Evolutionary conservation across 768 basidiomycete species (phyloP), one percentile per base, ranked within the genome.

Genomic region (Dacryopinax spathularia): DNA sequence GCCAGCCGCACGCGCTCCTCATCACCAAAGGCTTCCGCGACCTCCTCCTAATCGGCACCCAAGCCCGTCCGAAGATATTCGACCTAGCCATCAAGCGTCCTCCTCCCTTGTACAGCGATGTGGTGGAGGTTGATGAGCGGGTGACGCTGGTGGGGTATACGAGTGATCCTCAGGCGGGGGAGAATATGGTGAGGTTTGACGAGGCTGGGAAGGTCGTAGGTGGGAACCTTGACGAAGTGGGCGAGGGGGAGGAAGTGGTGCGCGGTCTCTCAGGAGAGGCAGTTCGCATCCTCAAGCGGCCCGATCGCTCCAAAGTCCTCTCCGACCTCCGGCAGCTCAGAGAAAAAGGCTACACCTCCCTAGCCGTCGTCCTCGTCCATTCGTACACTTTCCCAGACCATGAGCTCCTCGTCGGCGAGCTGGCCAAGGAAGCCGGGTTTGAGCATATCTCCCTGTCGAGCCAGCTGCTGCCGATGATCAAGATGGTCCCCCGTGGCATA

Each of bases 81-180:
- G 94, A 96, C 73, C 80, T 98, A 27, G 89, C 94, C 69, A 94
- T 97, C 72, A 82, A 85, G 27, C 83, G 90, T 10, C 80, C 87
- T 0, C 68, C 80, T 0, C 87, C 89, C 2, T 77, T 98, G 4
- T 98, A 94, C 72, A 82, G 84, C 0, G 76, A 77, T 2, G 89
- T 91, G 2, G 69, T 91, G 10, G 88, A 86, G 70, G 80, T 86
- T 0, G 91, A 95, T 68, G 95, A 98, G 75, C 86, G 95, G 10
- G 95, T 96, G 7, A 97, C 94, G 0, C 79, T 97, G 13, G 88
- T 94, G 0, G 94, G 93, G 18, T 97, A 89, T 70, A 91, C 93
- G 0, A 90, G 87, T 16, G 94, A 97, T 70, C 92, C 93, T 0
- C 73, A 85, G 61, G 82, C 86, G 0, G 89, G 86, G 63, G 82